Percentiles rank a stretch among this genome's conserved stretches.
Conservation (phyloP, 2,329 filamentous ascomycete species). For the Neurospora sp. region DNA sequence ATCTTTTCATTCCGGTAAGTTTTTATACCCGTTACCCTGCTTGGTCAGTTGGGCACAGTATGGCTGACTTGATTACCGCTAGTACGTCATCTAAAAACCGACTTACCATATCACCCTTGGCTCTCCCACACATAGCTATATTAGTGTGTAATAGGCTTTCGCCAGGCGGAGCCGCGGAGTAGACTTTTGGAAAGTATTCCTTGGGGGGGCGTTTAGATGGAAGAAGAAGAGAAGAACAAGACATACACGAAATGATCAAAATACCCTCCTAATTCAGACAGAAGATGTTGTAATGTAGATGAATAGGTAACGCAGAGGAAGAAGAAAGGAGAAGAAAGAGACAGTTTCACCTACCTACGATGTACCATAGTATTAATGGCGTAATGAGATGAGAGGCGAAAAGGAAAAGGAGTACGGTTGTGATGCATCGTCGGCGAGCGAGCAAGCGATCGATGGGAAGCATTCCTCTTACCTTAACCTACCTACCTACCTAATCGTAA, state of each 20-base stretch:
- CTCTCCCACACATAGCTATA: neutral
- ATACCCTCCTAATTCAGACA: neutral
- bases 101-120: neutral
- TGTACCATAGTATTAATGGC: neutral
- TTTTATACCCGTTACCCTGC: neutral
- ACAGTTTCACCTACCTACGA: neutral
- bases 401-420: neutral
- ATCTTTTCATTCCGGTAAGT: slow-evolving; percentile 38
- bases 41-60: neutral
- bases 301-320: neutral
- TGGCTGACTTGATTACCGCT: slow-evolving; percentile 5
- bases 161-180: neutral
- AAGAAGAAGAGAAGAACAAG: neutral
- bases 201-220: neutral
- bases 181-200: neutral
- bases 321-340: neutral
- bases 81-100: neutral
- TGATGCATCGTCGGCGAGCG: neutral
- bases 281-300: neutral
- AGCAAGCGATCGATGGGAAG: neutral
- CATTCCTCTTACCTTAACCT: neutral
- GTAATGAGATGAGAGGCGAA: neutral
- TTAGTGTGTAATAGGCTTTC: neutral
- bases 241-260: neutral
- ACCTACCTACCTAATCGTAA: neutral